Evolutionary conservation across 1,139 yeast species (phyloP).

Genomic region (Kodamaea fungicola): DNA sequence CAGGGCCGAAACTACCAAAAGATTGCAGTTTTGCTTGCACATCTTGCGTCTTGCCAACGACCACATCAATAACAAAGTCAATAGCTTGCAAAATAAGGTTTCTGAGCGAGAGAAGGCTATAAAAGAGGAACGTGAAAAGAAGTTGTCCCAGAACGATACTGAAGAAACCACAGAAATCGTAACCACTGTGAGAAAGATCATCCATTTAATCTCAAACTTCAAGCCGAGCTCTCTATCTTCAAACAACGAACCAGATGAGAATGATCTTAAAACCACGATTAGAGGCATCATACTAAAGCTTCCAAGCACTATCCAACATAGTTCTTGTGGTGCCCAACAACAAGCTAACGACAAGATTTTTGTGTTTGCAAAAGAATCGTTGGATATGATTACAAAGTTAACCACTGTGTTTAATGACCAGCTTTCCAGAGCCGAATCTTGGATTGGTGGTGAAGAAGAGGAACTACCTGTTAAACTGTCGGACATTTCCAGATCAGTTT

Average conservation of each 20-base stretch:
- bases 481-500: constrained; percentile 3
- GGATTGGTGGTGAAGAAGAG: constrained; percentile 53
- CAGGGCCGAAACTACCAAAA: constrained; percentile 63
- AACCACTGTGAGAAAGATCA: constrained; percentile 84
- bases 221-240: constrained; percentile 61
- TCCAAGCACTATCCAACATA: constrained; percentile 49
- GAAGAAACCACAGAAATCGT: constrained; percentile 72
- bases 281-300: constrained; percentile 72
- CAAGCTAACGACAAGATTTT: constrained; percentile 62
- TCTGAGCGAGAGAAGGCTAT: constrained; percentile 19
- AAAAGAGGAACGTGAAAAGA: constrained; percentile 15
- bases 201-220: constrained; percentile 79
- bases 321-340: constrained; percentile 19
- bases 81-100: constrained; percentile 49
- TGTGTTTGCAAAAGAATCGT: constrained; percentile 80
- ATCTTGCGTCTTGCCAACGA: constrained; percentile 73
- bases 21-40: constrained; percentile 70
- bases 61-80: constrained; percentile 63
- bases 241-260: constrained; percentile 7
- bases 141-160: constrained; percentile 1
- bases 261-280: constrained; percentile 59
- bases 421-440: constrained; percentile 75
- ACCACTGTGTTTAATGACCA: constrained; percentile 83
- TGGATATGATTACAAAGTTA: constrained; percentile 82
- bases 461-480: background rate